Conservation (phyloP, 345 rosid species). For the Erysimum cheiranthoides region DNA sequence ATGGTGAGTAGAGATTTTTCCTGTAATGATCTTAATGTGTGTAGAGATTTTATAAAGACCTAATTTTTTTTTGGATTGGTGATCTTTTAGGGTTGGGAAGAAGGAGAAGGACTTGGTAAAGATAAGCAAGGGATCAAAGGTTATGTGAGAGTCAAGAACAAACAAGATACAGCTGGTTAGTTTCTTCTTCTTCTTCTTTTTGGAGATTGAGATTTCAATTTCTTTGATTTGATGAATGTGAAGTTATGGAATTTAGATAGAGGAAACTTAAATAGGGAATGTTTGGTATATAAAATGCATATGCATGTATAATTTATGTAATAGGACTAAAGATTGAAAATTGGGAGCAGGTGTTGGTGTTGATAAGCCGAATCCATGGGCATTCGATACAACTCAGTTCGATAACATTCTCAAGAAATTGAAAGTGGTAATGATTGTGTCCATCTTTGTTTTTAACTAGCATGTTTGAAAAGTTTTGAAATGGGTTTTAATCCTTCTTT, state of each 20-base stretch:
- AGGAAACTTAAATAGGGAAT: background rate
- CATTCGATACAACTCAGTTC: slow-evolving; percentile 92
- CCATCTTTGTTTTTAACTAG: background rate
- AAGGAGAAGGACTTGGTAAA: slow-evolving; percentile 98
- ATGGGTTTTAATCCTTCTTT: background rate
- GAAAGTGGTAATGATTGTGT: slow-evolving; percentile 70
- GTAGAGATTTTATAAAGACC: background rate
- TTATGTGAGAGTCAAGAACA: slow-evolving; percentile 82
- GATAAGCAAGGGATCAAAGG: slow-evolving; percentile 99
- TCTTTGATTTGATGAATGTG: background rate
- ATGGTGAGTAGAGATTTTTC: slow-evolving; percentile 55
- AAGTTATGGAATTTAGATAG: background rate
- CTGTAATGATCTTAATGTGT: background rate
- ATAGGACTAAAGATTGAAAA: background rate
- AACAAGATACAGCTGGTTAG: slow-evolving; percentile 80
- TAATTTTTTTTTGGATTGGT: slow-evolving; percentile 21
- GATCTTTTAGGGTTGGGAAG: slow-evolving; percentile 88
- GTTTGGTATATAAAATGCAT: background rate
- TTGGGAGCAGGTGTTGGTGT: slow-evolving; percentile 74
- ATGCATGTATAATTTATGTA: slow-evolving; percentile 25
- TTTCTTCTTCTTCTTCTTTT: slow-evolving; percentile 28
- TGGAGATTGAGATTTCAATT: background rate
- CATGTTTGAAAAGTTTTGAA: background rate
- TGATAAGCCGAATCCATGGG: slow-evolving; percentile 94
- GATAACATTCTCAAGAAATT: slow-evolving; percentile 90